phyloP scores from a whole-genome alignment of 768 basidiomycete species.

The Hygrophorus pudorinus region DNA sequence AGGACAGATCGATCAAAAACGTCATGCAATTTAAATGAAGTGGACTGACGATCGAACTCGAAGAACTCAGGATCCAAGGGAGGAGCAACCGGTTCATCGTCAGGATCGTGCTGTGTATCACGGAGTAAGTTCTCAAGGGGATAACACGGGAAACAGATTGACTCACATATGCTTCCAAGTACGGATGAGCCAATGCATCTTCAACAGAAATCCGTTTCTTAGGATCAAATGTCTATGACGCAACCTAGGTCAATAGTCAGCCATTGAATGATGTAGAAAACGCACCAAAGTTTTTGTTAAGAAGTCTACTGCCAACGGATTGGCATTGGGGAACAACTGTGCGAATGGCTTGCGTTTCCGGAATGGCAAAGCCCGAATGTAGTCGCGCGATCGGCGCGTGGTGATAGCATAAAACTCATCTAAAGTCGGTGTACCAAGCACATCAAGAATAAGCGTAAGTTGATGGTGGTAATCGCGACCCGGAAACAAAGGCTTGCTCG shows the following conservation, averaged over 20 bases:
- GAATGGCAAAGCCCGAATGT: constrained; percentile 92
- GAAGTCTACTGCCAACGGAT: constrained; percentile 54
- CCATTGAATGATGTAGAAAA: constrained; percentile 3
- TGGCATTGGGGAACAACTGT: constrained; percentile 86
- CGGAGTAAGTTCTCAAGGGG: not conserved
- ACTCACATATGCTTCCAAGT: constrained; percentile 85
- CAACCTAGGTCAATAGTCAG: not conserved
- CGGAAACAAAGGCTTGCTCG: constrained; percentile 92
- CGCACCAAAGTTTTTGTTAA: constrained; percentile 75
- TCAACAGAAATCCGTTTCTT: constrained; percentile 95
- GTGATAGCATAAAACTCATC: constrained; percentile 99
- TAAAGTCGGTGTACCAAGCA: constrained; percentile 91
- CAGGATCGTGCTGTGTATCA: constrained; percentile 70
- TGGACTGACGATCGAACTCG: constrained; percentile 81
- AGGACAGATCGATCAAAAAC: constrained; percentile 5
- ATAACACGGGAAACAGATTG: constrained; percentile 3
- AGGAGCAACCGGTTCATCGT: constrained; percentile 92
- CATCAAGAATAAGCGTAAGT: constrained; percentile 88
- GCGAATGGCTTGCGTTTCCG: constrained; percentile 78
- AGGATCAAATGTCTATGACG: constrained; percentile 81
- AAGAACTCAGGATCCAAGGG: constrained; percentile 97
- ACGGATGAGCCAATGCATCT: constrained; percentile 90
- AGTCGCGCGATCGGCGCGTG: constrained; percentile 84
- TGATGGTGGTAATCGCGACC: constrained; percentile 97
- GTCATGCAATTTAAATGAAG: not conserved